Conservation (phyloP, 495 filamentous ascomycete genomes). For the Chaetomium tenue region DNA sequence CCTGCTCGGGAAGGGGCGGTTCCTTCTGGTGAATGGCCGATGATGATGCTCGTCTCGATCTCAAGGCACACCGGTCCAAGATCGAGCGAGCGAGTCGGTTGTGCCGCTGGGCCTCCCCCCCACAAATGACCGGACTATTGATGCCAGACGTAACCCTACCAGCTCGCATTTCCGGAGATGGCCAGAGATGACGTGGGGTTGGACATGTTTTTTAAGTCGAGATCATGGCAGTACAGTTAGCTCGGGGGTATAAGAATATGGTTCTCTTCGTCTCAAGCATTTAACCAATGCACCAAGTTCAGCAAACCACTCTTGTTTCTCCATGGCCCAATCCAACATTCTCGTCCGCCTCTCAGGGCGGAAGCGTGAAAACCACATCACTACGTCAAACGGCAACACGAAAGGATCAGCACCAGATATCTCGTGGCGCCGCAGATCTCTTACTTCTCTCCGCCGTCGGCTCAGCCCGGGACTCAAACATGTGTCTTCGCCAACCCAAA, state of each 20-base stretch:
- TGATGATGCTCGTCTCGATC: background rate
- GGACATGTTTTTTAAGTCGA: background rate
- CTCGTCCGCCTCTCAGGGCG: constrained; percentile 20
- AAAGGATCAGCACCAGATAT: constrained; percentile 10
- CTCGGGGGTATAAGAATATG: constrained; percentile 1
- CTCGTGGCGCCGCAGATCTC: constrained; percentile 16
- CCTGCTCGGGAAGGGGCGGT: background rate
- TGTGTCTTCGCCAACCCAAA: background rate
- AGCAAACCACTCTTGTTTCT: background rate
- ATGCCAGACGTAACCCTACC: background rate
- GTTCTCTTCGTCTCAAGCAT: background rate
- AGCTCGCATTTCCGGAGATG: background rate
- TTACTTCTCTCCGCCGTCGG: constrained; percentile 25
- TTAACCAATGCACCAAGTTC: too few species aligned
- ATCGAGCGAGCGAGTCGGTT: background rate
- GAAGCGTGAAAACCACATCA: background rate
- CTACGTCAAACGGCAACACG: background rate
- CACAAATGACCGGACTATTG: background rate
- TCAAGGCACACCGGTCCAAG: constrained; percentile 1
- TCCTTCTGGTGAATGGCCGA: background rate
- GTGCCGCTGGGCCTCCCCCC: background rate
- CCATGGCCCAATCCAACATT: constrained; percentile 23
- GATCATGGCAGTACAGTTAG: background rate
- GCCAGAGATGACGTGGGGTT: background rate
- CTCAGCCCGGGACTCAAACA: background rate